Percentiles rank a stretch among this genome's conserved stretches.
Conservation (phyloP, 2,329 filamentous ascomycete genomes). For the Claviceps sp. region DNA sequence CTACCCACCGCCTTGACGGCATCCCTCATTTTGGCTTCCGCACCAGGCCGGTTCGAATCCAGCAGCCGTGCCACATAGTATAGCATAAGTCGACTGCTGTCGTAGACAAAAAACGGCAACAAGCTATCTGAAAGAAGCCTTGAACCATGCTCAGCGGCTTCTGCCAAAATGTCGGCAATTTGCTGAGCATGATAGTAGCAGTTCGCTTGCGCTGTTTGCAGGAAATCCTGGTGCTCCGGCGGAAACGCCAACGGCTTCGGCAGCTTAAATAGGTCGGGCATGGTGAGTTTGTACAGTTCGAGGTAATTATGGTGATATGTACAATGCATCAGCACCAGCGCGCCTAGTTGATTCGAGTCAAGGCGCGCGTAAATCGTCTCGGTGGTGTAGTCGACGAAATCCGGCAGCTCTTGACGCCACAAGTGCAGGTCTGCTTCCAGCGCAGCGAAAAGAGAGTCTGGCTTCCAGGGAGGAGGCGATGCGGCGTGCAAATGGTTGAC, state of each 20-base stretch:
- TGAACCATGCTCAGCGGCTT: conserved; percentile 26
- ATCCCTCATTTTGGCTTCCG: conserved; percentile 22
- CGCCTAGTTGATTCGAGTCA: conserved; percentile 32
- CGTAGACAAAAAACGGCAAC: conserved; percentile 32
- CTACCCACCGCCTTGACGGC: conserved; percentile 26
- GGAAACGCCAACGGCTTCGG: conserved; percentile 26
- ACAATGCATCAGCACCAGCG: conserved; percentile 30
- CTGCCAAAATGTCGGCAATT: conserved; percentile 24
- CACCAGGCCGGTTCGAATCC: conserved; percentile 21
- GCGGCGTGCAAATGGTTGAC: conserved; percentile 27
- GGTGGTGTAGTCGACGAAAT: conserved; percentile 28
- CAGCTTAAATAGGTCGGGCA: conserved; percentile 31
- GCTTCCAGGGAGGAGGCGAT: conserved; percentile 26
- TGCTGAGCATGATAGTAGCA: conserved; percentile 25
- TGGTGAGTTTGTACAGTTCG: conserved; percentile 31
- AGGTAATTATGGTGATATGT: conserved; percentile 33
- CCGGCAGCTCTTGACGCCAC: conserved; percentile 28
- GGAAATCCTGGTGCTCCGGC: conserved; percentile 23
- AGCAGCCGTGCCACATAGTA: conserved; percentile 32
- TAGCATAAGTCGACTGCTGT: conserved; percentile 33
- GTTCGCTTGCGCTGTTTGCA: conserved; percentile 22
- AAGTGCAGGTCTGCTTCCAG: conserved; percentile 25
- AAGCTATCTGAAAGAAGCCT: conserved; percentile 29
- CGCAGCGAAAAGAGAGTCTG: conserved; percentile 28
- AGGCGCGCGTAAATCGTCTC: conserved; percentile 32